phyloP scores from a whole-genome alignment of 1,139 yeast species.

The Chernovozyma sophiae-reginae region DNA sequence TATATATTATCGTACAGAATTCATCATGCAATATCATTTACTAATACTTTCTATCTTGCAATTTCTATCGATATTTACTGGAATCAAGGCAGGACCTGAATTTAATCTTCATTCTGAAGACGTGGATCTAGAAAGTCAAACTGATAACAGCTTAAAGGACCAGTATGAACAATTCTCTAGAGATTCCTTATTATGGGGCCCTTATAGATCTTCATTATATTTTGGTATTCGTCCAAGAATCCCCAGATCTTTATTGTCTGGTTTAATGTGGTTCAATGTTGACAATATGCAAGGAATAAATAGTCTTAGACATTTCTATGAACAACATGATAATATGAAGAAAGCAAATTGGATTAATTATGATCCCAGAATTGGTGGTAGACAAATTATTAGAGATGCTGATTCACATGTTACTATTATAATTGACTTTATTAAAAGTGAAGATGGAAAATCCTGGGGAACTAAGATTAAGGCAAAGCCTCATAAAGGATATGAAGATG shows the following conservation, averaged over 20 bases:
- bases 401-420: slow-evolving; percentile 60
- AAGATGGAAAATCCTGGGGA: slow-evolving; percentile 76
- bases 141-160: slow-evolving; percentile 13
- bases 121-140: slow-evolving; percentile 3
- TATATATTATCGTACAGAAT: no score
- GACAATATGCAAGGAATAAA: slow-evolving; percentile 56
- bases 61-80: no score
- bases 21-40: no score
- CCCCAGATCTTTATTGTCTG: slow-evolving; percentile 74
- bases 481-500: slow-evolving; percentile 41
- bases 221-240: slow-evolving; percentile 80
- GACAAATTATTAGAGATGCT: slow-evolving; percentile 66
- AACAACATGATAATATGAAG: slow-evolving; percentile 65
- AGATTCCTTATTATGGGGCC: slow-evolving; percentile 70
- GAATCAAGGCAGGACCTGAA: slow-evolving; percentile 9
- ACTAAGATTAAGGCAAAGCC: slow-evolving; percentile 64
- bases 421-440: slow-evolving; percentile 73
- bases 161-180: slow-evolving; percentile 26
- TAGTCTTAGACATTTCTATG: slow-evolving; percentile 73
- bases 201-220: slow-evolving; percentile 83
- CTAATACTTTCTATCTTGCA: no score
- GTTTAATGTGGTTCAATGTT: slow-evolving; percentile 85
- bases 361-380: slow-evolving; percentile 88
- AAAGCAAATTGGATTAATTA: slow-evolving; percentile 83
- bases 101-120: slow-evolving; percentile 15